These are phyloP conservation scores for Chytridiales sp. DNA, from an alignment of 371 early-diverging fungal species.

Conservation along the genomic window DNA sequence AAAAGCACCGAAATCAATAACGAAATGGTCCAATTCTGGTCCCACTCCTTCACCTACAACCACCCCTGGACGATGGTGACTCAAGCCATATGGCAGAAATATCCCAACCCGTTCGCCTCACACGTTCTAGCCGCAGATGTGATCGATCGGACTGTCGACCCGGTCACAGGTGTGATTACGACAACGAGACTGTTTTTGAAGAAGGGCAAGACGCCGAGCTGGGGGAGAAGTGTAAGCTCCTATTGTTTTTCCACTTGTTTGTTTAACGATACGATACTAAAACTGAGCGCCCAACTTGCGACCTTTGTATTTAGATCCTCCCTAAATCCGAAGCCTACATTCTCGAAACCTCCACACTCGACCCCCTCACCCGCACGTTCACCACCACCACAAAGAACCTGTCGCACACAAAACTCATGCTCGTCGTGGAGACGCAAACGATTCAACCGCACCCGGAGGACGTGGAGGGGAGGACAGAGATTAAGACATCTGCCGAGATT, in stretches of 20 bases:
- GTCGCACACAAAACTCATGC: constrained; percentile 88
- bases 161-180: constrained; percentile 69
- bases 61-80: constrained; percentile 85
- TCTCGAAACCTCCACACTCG: constrained; percentile 82
- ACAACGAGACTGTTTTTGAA: constrained; percentile 89
- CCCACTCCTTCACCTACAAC: constrained; percentile 73
- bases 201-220: constrained; percentile 81
- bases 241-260: too few species aligned
- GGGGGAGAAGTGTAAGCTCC: constrained; percentile 65
- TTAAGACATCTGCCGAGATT: constrained; percentile 81
- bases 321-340: constrained; percentile 75
- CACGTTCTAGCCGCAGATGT: constrained; percentile 93
- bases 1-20: constrained; percentile 27
- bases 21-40: constrained; percentile 64
- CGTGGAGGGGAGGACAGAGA: constrained; percentile 56
- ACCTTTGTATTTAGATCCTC: constrained; percentile 58
- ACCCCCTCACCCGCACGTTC: constrained; percentile 75
- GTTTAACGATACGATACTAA: too few species aligned
- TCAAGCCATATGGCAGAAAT: constrained; percentile 86
- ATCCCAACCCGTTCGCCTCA: constrained; percentile 96
- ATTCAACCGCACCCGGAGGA: constrained; percentile 44
- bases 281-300: too few species aligned
- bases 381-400: constrained; percentile 83
- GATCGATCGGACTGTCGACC: constrained; percentile 80
- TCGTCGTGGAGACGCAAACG: constrained; percentile 88